Evolutionary conservation across 176 grass and related monocot genomes (phyloP).

Genomic region (Elaeis guineensis): DNA sequence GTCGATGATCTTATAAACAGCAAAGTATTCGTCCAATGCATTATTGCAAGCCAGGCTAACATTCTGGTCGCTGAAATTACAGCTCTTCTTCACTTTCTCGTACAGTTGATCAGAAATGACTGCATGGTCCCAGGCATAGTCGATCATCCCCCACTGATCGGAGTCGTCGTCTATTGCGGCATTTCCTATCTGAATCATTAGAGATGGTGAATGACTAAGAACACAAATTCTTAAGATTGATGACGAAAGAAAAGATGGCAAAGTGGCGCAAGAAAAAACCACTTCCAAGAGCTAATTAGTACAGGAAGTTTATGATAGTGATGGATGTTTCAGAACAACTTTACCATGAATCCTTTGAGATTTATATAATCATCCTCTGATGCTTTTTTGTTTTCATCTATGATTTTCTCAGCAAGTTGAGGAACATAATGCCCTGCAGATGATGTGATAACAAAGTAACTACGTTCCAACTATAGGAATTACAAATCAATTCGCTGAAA

Average conservation of each 20-base stretch:
- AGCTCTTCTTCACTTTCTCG: slow-evolving; percentile 47
- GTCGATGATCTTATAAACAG: slow-evolving; percentile 77
- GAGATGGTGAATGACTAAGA: no score
- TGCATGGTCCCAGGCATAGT: slow-evolving; percentile 97
- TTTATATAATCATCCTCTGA: slow-evolving; percentile 62
- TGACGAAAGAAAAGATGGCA: no score
- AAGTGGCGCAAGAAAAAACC: no score
- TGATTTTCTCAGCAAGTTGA: slow-evolving; percentile 82
- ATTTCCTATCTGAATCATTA: slow-evolving; percentile 65
- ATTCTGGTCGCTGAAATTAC: slow-evolving; percentile 47
- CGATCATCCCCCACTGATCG: slow-evolving; percentile 73
- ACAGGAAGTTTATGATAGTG: no score
- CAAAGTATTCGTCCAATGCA: slow-evolving; percentile 58
- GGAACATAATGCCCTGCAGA: slow-evolving; percentile 83
- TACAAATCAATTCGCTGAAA: background rate
- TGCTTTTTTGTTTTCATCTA: slow-evolving; percentile 63
- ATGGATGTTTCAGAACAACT: no score
- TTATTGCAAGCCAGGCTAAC: slow-evolving; percentile 26
- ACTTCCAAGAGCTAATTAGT: no score
- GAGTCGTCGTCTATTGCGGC: slow-evolving; percentile 78
- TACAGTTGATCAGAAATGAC: slow-evolving; percentile 92
- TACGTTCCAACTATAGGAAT: no score
- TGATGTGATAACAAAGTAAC: background rate
- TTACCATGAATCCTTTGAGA: slow-evolving; percentile 95
- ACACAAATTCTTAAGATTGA: background rate